Percentiles rank a stretch among this genome's conserved stretches.
These are phyloP conservation scores for Iris pallida DNA, from an alignment of 116 monocot species.

Conservation along the genomic window DNA sequence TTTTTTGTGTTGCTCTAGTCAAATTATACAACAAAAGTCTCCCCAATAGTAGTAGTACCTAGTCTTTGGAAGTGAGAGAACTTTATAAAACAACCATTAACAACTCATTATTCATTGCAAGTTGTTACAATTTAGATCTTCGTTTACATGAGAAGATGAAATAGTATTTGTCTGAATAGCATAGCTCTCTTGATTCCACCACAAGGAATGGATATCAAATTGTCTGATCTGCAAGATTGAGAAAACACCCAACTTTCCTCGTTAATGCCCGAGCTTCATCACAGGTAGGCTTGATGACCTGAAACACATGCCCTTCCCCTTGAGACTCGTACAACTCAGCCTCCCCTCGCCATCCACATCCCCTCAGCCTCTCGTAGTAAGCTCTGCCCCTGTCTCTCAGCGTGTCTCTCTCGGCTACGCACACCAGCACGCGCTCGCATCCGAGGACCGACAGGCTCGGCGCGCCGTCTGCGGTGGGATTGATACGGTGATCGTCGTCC, in stretches of 20 bases:
- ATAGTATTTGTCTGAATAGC: no score
- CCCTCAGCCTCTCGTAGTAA: slow-evolving; percentile 21
- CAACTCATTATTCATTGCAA: no score
- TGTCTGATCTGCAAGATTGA: not conserved
- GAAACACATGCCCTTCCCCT: slow-evolving; percentile 24
- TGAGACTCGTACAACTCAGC: slow-evolving; percentile 16
- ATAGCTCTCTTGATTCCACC: no score
- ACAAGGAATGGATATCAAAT: no score
- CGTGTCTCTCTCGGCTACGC: slow-evolving; percentile 16
- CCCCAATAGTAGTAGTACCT: no score
- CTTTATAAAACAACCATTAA: no score
- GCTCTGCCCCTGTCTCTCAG: slow-evolving; percentile 7
- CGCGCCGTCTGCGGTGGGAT: slow-evolving; percentile 12
- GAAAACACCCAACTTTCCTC: not conserved
- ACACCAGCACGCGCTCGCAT: slow-evolving; percentile 24
- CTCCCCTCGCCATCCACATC: slow-evolving; percentile 28
- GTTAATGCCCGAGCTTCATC: not conserved
- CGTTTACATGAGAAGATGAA: no score
- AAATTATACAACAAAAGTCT: no score
- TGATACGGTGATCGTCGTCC: slow-evolving; percentile 12
- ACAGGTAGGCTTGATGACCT: not conserved
- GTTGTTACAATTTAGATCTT: no score
- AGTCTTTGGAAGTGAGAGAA: no score
- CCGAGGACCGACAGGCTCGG: slow-evolving; percentile 18
- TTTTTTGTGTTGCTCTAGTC: no score